Evolutionary conservation across 225 moss, liverwort and hornwort species (phyloP).

Genomic region (Marchantia polymorpha): DNA sequence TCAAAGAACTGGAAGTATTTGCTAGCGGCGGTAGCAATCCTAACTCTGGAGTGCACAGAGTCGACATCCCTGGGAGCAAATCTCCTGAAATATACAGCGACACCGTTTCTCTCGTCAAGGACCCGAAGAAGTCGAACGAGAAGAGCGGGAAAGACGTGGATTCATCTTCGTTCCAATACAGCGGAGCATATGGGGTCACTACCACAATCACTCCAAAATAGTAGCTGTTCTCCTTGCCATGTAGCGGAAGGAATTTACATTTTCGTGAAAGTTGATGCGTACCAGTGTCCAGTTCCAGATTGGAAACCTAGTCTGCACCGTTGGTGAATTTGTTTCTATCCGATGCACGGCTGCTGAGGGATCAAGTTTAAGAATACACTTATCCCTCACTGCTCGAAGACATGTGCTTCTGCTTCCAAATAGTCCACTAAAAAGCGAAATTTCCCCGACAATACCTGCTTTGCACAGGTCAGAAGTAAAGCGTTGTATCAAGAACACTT

Average conservation of each 20-base stretch:
- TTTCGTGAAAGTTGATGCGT: background rate
- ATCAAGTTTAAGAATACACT: background rate
- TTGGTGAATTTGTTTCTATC: background rate
- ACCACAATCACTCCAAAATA: constrained; percentile 42
- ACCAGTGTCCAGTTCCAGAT: background rate
- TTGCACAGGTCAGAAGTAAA: background rate
- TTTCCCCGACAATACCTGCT: background rate
- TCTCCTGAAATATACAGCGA: constrained; percentile 14
- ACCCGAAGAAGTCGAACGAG: background rate
- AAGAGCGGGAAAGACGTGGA: background rate
- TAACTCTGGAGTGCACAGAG: constrained; percentile 34
- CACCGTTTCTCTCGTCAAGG: background rate
- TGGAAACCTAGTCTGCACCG: background rate
- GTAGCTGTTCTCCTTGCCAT: background rate
- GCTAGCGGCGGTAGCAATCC: constrained; percentile 29
- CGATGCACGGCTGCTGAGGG: background rate
- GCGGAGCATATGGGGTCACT: constrained; percentile 39
- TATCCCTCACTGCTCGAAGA: background rate
- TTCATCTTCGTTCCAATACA: constrained; percentile 31
- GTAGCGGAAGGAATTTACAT: background rate
- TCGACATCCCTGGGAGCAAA: constrained; percentile 22
- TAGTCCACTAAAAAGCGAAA: background rate
- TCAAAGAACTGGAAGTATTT: constrained; percentile 60
- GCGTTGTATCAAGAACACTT: background rate
- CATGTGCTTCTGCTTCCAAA: background rate